Evolutionary conservation across 306 rosid genomes (phyloP).

Genomic region (Sphenostylis stenocarpa): DNA sequence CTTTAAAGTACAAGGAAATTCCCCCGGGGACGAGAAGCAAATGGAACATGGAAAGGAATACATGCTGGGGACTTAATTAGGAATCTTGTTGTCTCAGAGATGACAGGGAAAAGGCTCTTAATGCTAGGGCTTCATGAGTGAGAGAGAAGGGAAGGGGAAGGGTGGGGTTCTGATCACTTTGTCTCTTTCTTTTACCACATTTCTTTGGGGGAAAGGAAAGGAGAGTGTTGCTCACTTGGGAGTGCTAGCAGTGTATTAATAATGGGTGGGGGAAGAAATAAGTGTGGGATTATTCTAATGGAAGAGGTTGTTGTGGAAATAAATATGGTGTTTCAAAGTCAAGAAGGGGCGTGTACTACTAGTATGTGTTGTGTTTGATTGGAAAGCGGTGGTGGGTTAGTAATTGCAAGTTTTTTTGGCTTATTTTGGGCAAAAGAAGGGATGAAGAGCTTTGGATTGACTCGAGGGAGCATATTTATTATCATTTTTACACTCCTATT

Average conservation of each 20-base stretch:
- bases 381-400: conserved; percentile 77
- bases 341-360: conserved; percentile 26
- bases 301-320: conserved; percentile 83
- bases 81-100: conserved; percentile 48
- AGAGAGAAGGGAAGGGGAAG: not conserved
- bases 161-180: conserved; percentile 52
- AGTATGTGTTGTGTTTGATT: conserved; percentile 52
- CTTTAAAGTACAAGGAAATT: conserved; percentile 49
- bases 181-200: conserved; percentile 43
- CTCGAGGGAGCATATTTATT: conserved; percentile 91
- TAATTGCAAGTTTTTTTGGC: conserved; percentile 64
- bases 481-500: conserved; percentile 6
- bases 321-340: conserved; percentile 76
- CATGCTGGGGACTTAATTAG: conserved; percentile 84
- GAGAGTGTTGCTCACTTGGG: conserved; percentile 32
- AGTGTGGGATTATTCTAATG: conserved; percentile 68
- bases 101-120: conserved; percentile 60
- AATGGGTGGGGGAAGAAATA: conserved; percentile 17
- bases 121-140: conserved; percentile 45
- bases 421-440: conserved; percentile 47
- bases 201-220: conserved; percentile 20
- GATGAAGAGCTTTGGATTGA: conserved; percentile 67
- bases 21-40: conserved; percentile 72
- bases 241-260: conserved; percentile 46
- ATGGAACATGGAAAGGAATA: conserved; percentile 59